Percentiles rank a stretch among this genome's conserved stretches.
Conservation (phyloP, 768 basidiomycete genomes). For the Zangia roseola region DNA sequence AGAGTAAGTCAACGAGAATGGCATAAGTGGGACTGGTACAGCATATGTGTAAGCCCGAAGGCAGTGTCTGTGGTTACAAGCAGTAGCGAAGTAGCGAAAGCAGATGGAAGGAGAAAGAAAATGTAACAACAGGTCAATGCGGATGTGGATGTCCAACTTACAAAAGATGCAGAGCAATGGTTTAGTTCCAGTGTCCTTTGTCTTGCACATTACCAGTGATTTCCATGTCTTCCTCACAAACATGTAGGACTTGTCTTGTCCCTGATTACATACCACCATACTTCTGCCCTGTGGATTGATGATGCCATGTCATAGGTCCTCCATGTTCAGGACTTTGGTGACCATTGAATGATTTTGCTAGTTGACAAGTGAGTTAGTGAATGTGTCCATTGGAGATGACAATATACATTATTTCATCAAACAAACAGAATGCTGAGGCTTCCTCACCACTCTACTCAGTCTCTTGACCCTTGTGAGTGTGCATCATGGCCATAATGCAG, state of each 20-base stretch:
- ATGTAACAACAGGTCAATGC: not conserved
- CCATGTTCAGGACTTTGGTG: not conserved
- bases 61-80: too few relatives aligned
- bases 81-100: too few relatives aligned
- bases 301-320: not conserved
- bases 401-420: not conserved
- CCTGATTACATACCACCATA: not conserved
- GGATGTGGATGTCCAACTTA: not conserved
- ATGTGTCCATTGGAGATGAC: not conserved
- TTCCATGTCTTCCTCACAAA: not conserved
- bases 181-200: not conserved
- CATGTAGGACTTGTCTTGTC: not conserved
- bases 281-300: not conserved
- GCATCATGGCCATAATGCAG: not conserved
- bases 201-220: not conserved
- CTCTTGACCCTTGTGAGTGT: not conserved
- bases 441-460: not conserved
- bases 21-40: too few relatives aligned
- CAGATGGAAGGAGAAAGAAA: too few relatives aligned
- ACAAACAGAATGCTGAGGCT: not conserved
- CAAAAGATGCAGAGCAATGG: not conserved
- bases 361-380: not conserved
- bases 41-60: too few relatives aligned
- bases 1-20: too few relatives aligned
- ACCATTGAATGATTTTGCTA: not conserved